Conservation (phyloP, 2,329 filamentous ascomycete genomes). For the Diaporthe ampelina region DNA sequence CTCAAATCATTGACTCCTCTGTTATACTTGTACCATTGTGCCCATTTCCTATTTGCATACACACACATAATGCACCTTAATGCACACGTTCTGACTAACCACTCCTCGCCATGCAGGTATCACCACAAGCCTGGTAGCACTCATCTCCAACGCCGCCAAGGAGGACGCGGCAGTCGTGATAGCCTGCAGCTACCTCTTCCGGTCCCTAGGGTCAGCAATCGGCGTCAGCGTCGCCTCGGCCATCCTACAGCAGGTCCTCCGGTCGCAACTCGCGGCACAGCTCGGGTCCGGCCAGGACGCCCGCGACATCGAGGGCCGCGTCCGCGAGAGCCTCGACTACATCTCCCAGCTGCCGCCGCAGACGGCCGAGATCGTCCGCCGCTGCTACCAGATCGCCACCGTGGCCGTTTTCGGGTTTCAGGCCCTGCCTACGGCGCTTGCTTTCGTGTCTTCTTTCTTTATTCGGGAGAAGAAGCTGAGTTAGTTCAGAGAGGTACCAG, state of each 20-base stretch:
- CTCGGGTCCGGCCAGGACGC: slow-evolving; percentile 72
- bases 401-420: slow-evolving; percentile 58
- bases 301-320: slow-evolving; percentile 75
- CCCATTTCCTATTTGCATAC: too few species aligned
- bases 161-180: slow-evolving; percentile 82
- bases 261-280: slow-evolving; percentile 65
- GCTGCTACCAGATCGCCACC: slow-evolving; percentile 72
- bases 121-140: slow-evolving; percentile 78
- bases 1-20: background rate
- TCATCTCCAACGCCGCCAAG: slow-evolving; percentile 77
- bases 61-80: background rate
- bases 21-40: too few species aligned
- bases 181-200: slow-evolving; percentile 86
- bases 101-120: slow-evolving; percentile 73
- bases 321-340: slow-evolving; percentile 78
- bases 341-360: slow-evolving; percentile 74
- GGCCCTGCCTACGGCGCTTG: slow-evolving; percentile 52
- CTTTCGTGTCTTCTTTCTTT: slow-evolving; percentile 61
- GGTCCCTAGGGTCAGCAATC: slow-evolving; percentile 81
- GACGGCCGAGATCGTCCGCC: slow-evolving; percentile 70
- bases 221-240: slow-evolving; percentile 80
- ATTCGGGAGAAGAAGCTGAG: slow-evolving; percentile 70
- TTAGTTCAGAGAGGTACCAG: slow-evolving; percentile 42
- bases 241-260: slow-evolving; percentile 77
- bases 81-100: slow-evolving; percentile 46